Evolutionary conservation across 148 eudicot genomes (phyloP), one percentile per base, ranked within the genome.

Genomic region (Diospyros lotus): DNA sequence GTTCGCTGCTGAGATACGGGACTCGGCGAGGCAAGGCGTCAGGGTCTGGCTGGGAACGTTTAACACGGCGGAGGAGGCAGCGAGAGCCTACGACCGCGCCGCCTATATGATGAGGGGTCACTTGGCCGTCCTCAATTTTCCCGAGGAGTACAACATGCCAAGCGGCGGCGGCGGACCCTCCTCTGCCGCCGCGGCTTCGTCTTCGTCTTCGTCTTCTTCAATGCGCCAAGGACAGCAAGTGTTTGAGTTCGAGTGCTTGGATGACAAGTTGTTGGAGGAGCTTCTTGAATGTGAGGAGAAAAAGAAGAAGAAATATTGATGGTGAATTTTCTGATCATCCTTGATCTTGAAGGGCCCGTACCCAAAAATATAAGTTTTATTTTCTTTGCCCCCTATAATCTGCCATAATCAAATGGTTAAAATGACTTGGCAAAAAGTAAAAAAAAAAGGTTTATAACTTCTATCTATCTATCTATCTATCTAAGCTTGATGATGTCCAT

Each of bases 31-130:
- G 71, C 93, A 86, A 0, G 97, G 97, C 0, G 91, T 91, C 0
- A 75, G 97, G 0, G 89, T 92, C 1, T 92, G 97, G 97, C 85
- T 92, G 0, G 97, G 97, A 3, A 90, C 97, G 13, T 92, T 89
- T 69, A 74, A 79, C 64, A 89, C 97, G 0, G 97, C 97, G 0
- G 92, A 84, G 68, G 97, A 92, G 43, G 97, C 97, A 0, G 97
- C 97, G 9, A 73, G 94, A 17, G 97, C 97, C 1, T 92, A 92
- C 72, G 97, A 92, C 45, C 84, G 85, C 68, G 94, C 97, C 13
- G 97, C 97, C 1, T 92, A 88, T 73, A 4, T 69, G 50, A 92
- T 90, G 93, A 84, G 97, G 71, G 97, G 97, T 13, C 88, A 87
- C 39, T 79, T 85, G 71, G 89, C 97, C 14, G 82, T 92, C 45